Evolutionary conservation across 2,329 filamentous ascomycete genomes (phyloP).

Genomic region (Colletotrichum nymphaeae): DNA sequence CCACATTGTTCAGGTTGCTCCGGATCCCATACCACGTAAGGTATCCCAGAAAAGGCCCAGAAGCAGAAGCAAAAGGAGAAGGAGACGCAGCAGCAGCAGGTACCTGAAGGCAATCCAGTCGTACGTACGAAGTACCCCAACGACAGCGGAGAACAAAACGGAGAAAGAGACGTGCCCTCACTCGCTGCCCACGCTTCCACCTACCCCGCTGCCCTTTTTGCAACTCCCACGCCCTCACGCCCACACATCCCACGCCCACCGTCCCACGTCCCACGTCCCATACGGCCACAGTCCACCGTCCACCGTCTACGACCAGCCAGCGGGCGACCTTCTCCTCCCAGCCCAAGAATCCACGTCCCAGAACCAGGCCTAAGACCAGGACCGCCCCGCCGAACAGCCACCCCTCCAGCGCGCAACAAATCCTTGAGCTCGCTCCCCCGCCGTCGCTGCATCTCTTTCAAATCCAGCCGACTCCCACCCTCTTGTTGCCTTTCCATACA

Average conservation of each 20-base stretch:
- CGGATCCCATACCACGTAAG: conserved; percentile 1
- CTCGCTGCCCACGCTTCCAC: conserved; percentile 19
- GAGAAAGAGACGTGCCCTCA: conserved; percentile 17
- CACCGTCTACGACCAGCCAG: background rate
- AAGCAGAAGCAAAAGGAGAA: background rate
- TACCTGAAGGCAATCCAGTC: background rate
- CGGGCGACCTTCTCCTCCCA: background rate
- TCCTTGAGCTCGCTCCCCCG: conserved; percentile 33
- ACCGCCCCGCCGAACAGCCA: conserved; percentile 28
- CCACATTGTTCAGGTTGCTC: conserved; percentile 27
- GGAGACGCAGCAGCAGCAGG: background rate
- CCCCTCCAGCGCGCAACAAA: conserved; percentile 34
- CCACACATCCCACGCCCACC: conserved; percentile 8
- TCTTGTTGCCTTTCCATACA: conserved; percentile 6
- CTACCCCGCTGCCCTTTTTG: conserved; percentile 27
- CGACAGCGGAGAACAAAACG: background rate
- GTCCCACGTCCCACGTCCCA: conserved; percentile 8
- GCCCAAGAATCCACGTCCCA: background rate
- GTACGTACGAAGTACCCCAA: background rate
- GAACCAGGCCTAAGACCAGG: background rate
- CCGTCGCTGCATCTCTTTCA: conserved; percentile 29
- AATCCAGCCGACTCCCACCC: conserved; percentile 22
- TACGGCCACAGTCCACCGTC: conserved; percentile 7
- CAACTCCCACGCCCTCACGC: conserved; percentile 14
- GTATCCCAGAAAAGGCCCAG: conserved; percentile 25